phyloP scores from a whole-genome alignment of 768 basidiomycete species.

The Inosperma sp. region DNA sequence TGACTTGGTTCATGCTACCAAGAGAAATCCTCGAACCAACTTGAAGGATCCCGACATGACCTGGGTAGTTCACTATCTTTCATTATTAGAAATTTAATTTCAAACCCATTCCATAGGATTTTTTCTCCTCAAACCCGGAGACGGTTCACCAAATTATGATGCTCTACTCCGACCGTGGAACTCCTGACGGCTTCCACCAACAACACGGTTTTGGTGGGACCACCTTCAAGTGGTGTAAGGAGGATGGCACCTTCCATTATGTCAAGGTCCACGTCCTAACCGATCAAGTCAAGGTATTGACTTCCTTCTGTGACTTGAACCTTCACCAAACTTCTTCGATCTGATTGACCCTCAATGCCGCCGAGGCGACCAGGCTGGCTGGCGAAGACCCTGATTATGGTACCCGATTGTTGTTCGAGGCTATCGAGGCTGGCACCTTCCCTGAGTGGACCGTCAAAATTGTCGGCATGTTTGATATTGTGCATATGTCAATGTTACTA shows the following conservation, averaged over 20 bases:
- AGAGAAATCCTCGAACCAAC: slow-evolving; percentile 89
- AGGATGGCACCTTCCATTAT: slow-evolving; percentile 79
- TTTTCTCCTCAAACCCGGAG: slow-evolving; percentile 82
- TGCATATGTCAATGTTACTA: not conserved
- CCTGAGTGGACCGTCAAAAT: slow-evolving; percentile 89
- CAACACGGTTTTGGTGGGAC: slow-evolving; percentile 94
- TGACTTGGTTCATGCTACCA: slow-evolving; percentile 93
- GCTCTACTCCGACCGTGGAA: slow-evolving; percentile 91
- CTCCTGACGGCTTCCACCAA: slow-evolving; percentile 82
- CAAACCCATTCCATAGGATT: slow-evolving; percentile 52
- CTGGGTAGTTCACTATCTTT: slow-evolving; percentile 47
- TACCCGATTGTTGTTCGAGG: slow-evolving; percentile 69
- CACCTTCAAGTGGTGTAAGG: slow-evolving; percentile 85
- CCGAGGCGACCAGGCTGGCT: slow-evolving; percentile 58
- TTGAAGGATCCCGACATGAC: slow-evolving; percentile 83
- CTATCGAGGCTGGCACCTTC: slow-evolving; percentile 75
- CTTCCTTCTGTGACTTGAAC: slow-evolving; percentile 2
- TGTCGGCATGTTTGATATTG: slow-evolving; percentile 36
- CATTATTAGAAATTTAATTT: not conserved
- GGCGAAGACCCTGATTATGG: slow-evolving; percentile 85
- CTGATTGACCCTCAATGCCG: slow-evolving; percentile 64
- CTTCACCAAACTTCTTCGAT: slow-evolving; percentile 7
- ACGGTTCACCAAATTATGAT: slow-evolving; percentile 88
- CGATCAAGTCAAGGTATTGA: slow-evolving; percentile 74
- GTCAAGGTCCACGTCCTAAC: slow-evolving; percentile 79